Conservation (phyloP, 2,329 filamentous ascomycete genomes). For the Phaeosphaeriaceae sp. region DNA sequence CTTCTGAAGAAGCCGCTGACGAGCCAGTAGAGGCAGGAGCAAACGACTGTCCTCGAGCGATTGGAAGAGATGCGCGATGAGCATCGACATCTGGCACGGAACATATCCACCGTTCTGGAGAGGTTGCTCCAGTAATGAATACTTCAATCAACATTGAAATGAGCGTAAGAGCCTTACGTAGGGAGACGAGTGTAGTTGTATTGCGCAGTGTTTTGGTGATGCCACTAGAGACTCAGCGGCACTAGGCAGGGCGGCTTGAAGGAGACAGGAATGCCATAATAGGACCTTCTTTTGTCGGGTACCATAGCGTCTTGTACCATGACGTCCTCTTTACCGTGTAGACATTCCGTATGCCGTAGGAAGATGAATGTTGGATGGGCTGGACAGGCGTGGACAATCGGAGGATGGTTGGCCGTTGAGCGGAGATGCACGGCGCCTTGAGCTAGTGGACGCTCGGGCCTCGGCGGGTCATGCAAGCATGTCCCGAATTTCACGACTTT, state of each 20-base stretch:
- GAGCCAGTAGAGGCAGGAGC: too few species aligned
- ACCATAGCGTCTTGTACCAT: not conserved
- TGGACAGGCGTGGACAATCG: not conserved
- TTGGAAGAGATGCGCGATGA: not conserved
- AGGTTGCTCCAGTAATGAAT: not conserved
- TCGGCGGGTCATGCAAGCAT: slow-evolving; percentile 4
- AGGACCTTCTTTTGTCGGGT: not conserved
- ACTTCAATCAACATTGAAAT: too few species aligned
- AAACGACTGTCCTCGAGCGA: not conserved
- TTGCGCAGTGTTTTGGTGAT: not conserved
- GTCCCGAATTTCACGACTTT: slow-evolving; percentile 31
- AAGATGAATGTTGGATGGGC: not conserved
- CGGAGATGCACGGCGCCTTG: slow-evolving; percentile 4
- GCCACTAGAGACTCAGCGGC: not conserved
- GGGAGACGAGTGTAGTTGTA: not conserved
- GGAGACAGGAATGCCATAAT: not conserved
- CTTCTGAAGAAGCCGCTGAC: not conserved
- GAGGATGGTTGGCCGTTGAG: not conserved
- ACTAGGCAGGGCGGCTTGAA: not conserved
- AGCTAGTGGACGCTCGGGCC: slow-evolving; percentile 11
- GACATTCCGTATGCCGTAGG: not conserved
- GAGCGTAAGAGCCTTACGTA: not conserved
- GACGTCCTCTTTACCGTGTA: not conserved
- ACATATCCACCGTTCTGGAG: not conserved
- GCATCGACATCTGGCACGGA: not conserved